phyloP scores from a whole-genome alignment of 2,329 filamentous ascomycete species.

The Penicillium sp. region DNA sequence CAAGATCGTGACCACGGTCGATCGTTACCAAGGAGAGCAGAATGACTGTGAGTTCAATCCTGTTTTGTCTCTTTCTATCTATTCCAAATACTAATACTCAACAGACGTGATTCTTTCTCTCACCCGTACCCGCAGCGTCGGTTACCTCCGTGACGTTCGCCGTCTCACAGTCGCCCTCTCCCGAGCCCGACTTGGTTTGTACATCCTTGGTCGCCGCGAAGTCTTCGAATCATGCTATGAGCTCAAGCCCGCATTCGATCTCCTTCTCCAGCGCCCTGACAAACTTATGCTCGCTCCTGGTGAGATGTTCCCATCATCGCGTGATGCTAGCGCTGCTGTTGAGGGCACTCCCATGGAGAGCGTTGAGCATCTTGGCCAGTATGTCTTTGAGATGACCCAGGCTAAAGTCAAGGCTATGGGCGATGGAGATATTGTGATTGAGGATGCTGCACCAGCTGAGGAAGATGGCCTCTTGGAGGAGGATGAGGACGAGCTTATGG shows the following conservation, averaged over 20 bases:
- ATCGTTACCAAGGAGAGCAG: slow-evolving; percentile 99
- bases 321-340: slow-evolving; percentile 53
- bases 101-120: slow-evolving; percentile 90
- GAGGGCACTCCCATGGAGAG: slow-evolving; percentile 75
- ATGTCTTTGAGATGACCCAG: slow-evolving; percentile 94
- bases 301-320: slow-evolving; percentile 77
- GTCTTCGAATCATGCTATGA: slow-evolving; percentile 90
- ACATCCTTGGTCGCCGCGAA: slow-evolving; percentile 83
- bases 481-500: slow-evolving; percentile 40
- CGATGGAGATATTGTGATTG: slow-evolving; percentile 41
- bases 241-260: slow-evolving; percentile 80
- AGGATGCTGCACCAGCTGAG: slow-evolving; percentile 34
- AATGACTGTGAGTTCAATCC: slow-evolving; percentile 78
- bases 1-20: slow-evolving; percentile 87
- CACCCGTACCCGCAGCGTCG: slow-evolving; percentile 82
- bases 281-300: slow-evolving; percentile 80
- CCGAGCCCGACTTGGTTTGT: slow-evolving; percentile 85
- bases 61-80: neutral
- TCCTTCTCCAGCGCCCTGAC: slow-evolving; percentile 74
- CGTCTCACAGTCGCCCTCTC: slow-evolving; percentile 93
- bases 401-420: slow-evolving; percentile 64
- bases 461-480: slow-evolving; percentile 35
- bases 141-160: slow-evolving; percentile 90
- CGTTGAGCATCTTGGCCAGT: slow-evolving; percentile 92
- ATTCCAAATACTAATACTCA: slow-evolving; percentile 13